A percentile compares a stretch with the other conserved stretches of the same genome.
These are phyloP conservation scores for Leishmania mexicana DNA, from an alignment of 208 protist species.

Conservation along the genomic window DNA sequence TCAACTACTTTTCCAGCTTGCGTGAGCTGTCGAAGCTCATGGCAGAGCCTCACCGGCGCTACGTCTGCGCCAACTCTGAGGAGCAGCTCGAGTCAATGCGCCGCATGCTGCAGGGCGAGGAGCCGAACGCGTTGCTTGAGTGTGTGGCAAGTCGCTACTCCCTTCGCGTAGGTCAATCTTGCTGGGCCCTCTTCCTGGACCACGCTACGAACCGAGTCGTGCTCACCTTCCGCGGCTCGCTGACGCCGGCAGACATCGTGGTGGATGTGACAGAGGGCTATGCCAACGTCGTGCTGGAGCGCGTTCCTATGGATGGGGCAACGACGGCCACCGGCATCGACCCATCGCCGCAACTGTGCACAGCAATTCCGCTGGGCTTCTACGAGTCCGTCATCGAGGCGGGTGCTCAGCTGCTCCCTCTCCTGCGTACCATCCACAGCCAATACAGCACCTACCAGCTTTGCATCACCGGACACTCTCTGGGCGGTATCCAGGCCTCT, in stretches of 20 bases:
- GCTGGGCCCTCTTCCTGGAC: conserved; percentile 67
- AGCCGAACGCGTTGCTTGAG: conserved; percentile 56
- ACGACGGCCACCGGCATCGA: background rate
- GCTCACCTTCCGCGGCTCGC: conserved; percentile 70
- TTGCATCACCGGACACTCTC: conserved; percentile 80
- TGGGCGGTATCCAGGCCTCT: conserved; percentile 72
- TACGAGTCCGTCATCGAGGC: conserved; percentile 55
- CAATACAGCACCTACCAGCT: conserved; percentile 68
- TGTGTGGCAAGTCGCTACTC: conserved; percentile 69
- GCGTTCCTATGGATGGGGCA: background rate
- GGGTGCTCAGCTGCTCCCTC: conserved; percentile 36
- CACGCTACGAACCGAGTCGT: conserved; percentile 62
- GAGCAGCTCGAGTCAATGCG: conserved; percentile 77
- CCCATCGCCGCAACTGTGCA: conserved; percentile 36
- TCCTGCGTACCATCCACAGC: conserved; percentile 41
- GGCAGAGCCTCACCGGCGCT: conserved; percentile 66
- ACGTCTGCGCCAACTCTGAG: conserved; percentile 58
- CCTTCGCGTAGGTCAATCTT: conserved; percentile 45
- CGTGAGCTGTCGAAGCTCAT: conserved; percentile 46
- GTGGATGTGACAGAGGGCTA: conserved; percentile 66
- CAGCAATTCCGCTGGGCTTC: conserved; percentile 68
- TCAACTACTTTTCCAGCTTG: conserved; percentile 71
- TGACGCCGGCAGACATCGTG: conserved; percentile 63
- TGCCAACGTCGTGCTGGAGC: conserved; percentile 37
- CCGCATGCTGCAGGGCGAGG: conserved; percentile 72